Conservation (phyloP, 495 filamentous ascomycete species). For the Poronia punctata region DNA sequence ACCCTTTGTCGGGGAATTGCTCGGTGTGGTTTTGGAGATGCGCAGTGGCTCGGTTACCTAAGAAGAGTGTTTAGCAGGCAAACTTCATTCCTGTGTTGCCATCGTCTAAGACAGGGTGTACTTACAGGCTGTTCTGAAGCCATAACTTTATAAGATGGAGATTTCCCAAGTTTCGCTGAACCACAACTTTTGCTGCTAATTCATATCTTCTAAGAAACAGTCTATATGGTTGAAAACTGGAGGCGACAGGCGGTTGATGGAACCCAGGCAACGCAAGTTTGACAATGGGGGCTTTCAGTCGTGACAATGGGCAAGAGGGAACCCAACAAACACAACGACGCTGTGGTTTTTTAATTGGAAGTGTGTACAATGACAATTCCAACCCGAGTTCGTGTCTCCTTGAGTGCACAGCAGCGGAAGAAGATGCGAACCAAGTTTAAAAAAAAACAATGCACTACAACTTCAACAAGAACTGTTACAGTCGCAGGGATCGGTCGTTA, state of each 20-base stretch:
- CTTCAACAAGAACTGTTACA: conserved; percentile 1
- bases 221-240: conserved; percentile 10
- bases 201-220: conserved; percentile 7
- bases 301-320: too few species aligned
- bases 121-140: conserved; percentile 33
- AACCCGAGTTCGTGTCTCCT: neutral
- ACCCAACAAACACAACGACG: too few species aligned
- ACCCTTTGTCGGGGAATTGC: conserved; percentile 40
- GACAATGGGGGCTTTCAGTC: too few species aligned
- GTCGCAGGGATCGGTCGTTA: neutral
- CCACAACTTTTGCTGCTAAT: neutral
- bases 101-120: conserved; percentile 5
- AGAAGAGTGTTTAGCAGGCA: conserved; percentile 3
- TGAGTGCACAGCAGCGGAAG: conserved; percentile 4
- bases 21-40: conserved; percentile 47
- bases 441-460: conserved; percentile 1
- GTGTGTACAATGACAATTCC: too few species aligned
- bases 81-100: conserved; percentile 6
- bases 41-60: conserved; percentile 45
- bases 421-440: conserved; percentile 9
- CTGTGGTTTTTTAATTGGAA: too few species aligned
- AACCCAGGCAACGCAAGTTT: too few species aligned
- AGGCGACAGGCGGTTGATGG: neutral
- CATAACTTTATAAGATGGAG: conserved; percentile 10
- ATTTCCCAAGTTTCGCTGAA: conserved; percentile 3